Base-by-base conservation (phyloP, 257 asterid genomes). In the Nicotiana obtusifolia region DNA sequence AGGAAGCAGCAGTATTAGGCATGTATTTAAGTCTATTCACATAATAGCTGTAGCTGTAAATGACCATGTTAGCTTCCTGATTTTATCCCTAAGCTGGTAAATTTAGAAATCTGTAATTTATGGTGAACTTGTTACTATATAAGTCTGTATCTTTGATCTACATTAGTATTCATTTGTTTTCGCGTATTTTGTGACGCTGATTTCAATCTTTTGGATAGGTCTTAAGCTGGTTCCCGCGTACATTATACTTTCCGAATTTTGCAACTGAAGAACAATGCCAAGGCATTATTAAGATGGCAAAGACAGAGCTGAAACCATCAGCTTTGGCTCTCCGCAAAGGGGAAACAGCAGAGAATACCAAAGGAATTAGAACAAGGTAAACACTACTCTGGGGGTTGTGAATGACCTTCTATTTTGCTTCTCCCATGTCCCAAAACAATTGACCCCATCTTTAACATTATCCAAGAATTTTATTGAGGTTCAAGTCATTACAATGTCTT, bases 361-460 rank as follows among this genome's bases (percentile, higher is more conserved):
- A 91, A 89, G 98, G 98, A 84, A 87, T 90, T 82, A 91, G 99
- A 92, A 95, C 99, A 83, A 95, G 99, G 99, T 95, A 83, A 87
- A n/a, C 33, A 22, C 7, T 64, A 76, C n/a, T 64, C 62, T 75
- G 44, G 44, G 37, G 14, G 4, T 73, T 52, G 57, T 52, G 57
- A 52, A 52, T 4, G 4, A 4, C 19, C 57, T 52, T 52, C 57
- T 52, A 52, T 52, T 52, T 52, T 41, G 57, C 57, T 11, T 11
- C 4, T 15, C 57, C 17, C 57, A 52, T 11, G 19, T 11, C 19
- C 57, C 57, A 11, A 15, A 52, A 14, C 6, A 13, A 52, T 14
- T 52, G 57, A 52, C 19, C 19, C 0, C 57, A 4, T 52, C 19
- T 52, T 52, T 52, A 52, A 14, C 19, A 52, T 19, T 52, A 52